A percentile compares a stretch with the other conserved stretches of the same genome.
phyloP scores from a whole-genome alignment of 129 eudicot genomes.

The Ambrosia artemisiifolia region DNA sequence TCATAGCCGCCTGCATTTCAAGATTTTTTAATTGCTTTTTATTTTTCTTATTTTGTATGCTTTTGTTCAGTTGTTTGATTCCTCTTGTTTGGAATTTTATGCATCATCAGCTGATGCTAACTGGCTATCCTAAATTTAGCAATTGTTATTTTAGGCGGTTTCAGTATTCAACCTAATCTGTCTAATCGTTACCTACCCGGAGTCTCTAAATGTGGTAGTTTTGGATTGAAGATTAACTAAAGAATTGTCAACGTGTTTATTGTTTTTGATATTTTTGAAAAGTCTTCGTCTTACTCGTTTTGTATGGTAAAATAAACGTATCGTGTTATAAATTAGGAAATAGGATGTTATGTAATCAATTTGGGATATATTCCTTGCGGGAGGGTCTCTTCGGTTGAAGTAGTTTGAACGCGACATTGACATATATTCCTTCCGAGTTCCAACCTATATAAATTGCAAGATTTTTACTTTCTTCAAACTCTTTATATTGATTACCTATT shows the following conservation, averaged over 20 bases:
- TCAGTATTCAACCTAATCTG: neutral
- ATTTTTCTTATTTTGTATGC: slow-evolving; percentile 6
- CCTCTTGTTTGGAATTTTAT: slow-evolving; percentile 14
- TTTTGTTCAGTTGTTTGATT: slow-evolving; percentile 10
- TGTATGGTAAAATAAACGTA: slow-evolving; percentile 7
- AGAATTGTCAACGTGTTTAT: neutral
- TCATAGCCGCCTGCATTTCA: neutral
- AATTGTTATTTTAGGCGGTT: neutral
- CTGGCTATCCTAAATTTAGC: neutral
- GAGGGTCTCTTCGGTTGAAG: neutral
- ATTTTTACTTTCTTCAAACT: neutral
- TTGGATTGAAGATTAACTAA: neutral
- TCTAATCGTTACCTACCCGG: neutral
- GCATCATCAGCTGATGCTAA: slow-evolving; percentile 2
- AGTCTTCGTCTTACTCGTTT: neutral
- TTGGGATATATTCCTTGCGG: neutral
- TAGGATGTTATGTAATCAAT: slow-evolving; percentile 14
- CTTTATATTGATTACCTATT: neutral
- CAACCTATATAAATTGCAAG: neutral
- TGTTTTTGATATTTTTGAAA: neutral
- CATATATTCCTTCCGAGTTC: neutral
- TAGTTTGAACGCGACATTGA: neutral
- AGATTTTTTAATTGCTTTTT: neutral
- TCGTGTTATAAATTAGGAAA: neutral
- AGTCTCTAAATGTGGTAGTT: slow-evolving; percentile 8